Conservation (phyloP, 2,329 filamentous ascomycete species). For the Aspergillus sp. region DNA sequence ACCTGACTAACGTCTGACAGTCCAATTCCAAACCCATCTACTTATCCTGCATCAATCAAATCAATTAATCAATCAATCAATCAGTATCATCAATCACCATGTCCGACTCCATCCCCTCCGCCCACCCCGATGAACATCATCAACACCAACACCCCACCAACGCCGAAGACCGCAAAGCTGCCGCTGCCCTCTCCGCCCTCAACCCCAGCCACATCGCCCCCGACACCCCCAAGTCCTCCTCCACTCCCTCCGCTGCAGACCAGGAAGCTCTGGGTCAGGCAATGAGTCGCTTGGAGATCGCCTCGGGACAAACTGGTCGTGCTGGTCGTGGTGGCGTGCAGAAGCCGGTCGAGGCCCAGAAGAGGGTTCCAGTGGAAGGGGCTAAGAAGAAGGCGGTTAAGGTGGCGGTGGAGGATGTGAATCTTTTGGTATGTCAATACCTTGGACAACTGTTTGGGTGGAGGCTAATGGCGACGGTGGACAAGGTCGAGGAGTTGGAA, state of each 20-base stretch:
- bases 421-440: constrained; percentile 45
- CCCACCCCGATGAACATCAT: constrained; percentile 37
- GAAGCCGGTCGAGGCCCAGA: constrained; percentile 25
- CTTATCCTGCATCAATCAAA: background rate
- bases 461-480: background rate
- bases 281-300: constrained; percentile 52
- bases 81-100: constrained; percentile 28
- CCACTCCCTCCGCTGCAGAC: constrained; percentile 40
- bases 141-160: constrained; percentile 42
- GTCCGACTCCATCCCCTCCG: constrained; percentile 48
- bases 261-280: constrained; percentile 53
- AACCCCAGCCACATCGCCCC: constrained; percentile 44
- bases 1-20: too few species aligned
- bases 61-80: background rate
- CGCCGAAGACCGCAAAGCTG: constrained; percentile 54
- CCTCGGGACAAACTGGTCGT: constrained; percentile 27
- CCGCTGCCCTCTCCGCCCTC: constrained; percentile 51
- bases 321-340: constrained; percentile 10
- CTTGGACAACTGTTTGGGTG: background rate
- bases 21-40: too few species aligned
- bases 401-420: constrained; percentile 48
- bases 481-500: constrained; percentile 48
- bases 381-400: constrained; percentile 48
- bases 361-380: constrained; percentile 31
- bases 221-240: constrained; percentile 34